These are phyloP conservation scores for Dactylellina sp. DNA, from an alignment of 2,329 filamentous ascomycete genomes.

Conservation along the genomic window DNA sequence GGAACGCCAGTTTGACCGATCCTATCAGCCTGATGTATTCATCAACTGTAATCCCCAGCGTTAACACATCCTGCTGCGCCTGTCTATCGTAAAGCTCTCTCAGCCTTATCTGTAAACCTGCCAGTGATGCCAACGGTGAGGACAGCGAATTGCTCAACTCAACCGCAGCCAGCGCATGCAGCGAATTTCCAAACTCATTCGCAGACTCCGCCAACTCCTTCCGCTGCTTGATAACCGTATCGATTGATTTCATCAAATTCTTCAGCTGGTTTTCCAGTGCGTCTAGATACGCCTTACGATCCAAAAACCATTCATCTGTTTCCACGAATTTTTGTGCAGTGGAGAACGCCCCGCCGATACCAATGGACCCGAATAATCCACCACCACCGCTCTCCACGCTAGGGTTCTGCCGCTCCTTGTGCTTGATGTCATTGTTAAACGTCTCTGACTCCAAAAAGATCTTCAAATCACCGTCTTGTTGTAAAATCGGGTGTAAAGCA, in stretches of 20 bases:
- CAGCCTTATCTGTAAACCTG: conserved; percentile 92
- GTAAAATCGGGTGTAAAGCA: conserved; percentile 85
- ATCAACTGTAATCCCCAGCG: conserved; percentile 95
- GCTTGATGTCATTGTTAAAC: conserved; percentile 96
- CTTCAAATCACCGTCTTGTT: conserved; percentile 93
- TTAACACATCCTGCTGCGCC: conserved; percentile 95
- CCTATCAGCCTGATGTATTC: conserved; percentile 97
- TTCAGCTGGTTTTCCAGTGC: conserved; percentile 92
- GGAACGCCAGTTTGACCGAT: conserved; percentile 91
- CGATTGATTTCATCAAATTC: conserved; percentile 89
- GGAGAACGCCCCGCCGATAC: conserved; percentile 67
- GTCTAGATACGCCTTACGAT: conserved; percentile 93
- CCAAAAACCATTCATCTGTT: conserved; percentile 99
- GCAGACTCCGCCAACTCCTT: conserved; percentile 94
- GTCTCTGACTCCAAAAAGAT: conserved; percentile 96
- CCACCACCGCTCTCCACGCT: conserved; percentile 91
- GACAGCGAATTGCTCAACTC: conserved; percentile 91
- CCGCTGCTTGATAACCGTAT: conserved; percentile 88
- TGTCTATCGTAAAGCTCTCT: conserved; percentile 95
- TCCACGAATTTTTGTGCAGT: conserved; percentile 85
- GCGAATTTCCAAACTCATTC: conserved; percentile 88
- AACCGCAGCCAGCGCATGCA: conserved; percentile 92
- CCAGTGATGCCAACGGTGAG: conserved; percentile 87
- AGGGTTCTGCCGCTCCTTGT: conserved; percentile 87
- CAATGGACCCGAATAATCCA: conserved; percentile 73